phyloP scores from a whole-genome alignment of 225 moss, liverwort and hornwort species.

The Bryoerythrophyllum caledonicum region DNA sequence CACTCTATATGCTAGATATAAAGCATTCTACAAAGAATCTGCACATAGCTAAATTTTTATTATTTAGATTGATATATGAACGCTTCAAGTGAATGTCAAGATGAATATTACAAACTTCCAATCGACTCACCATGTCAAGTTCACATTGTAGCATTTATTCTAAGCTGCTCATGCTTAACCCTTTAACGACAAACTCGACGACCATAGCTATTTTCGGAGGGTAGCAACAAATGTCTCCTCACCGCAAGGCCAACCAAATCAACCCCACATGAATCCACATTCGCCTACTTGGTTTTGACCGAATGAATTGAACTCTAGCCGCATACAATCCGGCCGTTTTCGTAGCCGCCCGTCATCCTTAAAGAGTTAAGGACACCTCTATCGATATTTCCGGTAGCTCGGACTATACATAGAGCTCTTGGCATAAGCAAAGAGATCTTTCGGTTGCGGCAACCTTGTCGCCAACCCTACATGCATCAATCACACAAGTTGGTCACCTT shows the following conservation, averaged over 20 bases:
- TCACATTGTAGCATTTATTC: neutral
- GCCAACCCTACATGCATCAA: constrained; percentile 60
- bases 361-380: neutral
- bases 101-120: neutral
- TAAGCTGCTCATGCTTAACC: neutral
- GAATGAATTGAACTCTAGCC: no score
- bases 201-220: no score
- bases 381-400: constrained; percentile 51
- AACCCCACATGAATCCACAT: no score
- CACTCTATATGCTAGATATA: constrained; percentile 3
- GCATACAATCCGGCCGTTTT: no score
- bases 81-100: neutral
- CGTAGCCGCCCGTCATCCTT: no score
- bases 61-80: neutral
- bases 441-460: constrained; percentile 61
- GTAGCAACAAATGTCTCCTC: no score
- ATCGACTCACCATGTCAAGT: neutral
- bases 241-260: no score
- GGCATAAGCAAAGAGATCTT: constrained; percentile 58
- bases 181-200: no score
- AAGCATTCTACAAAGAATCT: constrained; percentile 15
- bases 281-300: no score
- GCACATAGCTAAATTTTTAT: neutral
- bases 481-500: neutral
- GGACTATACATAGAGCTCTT: constrained; percentile 73